Percentiles rank a stretch among this genome's conserved stretches.
These are phyloP conservation scores for Fusarium ambrosium DNA, from an alignment of 2,329 filamentous ascomycete species.

Conservation along the genomic window DNA sequence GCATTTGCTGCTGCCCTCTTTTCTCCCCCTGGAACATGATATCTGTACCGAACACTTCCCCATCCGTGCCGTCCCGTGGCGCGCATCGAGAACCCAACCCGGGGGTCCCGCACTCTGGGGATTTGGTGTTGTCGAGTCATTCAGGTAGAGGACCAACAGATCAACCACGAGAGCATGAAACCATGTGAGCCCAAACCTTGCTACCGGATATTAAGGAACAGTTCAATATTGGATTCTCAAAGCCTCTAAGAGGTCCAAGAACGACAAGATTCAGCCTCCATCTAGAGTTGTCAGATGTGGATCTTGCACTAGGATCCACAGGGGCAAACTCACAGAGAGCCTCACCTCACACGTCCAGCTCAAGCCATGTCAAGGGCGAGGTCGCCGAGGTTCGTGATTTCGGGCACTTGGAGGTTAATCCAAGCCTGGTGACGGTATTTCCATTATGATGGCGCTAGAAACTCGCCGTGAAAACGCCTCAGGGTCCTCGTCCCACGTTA, in stretches of 20 bases:
- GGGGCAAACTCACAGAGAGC: background rate
- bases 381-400: background rate
- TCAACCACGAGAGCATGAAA: background rate
- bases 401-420: background rate
- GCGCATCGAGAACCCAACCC: background rate
- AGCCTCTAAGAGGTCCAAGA: background rate
- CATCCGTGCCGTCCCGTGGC: conserved; percentile 30
- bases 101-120: background rate
- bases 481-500: background rate
- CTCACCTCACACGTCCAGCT: background rate
- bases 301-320: background rate
- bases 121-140: background rate
- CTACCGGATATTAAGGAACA: background rate
- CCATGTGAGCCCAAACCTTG: background rate
- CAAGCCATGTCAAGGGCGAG: background rate
- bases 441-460: background rate
- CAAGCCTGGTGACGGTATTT: background rate
- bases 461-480: background rate
- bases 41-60: conserved; percentile 13
- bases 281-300: background rate
- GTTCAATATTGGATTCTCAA: background rate
- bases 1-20: conserved; percentile 16
- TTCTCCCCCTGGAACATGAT: conserved; percentile 21
- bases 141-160: background rate
- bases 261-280: background rate